Conservation (phyloP, 2,329 filamentous ascomycete genomes). For the Cryphonectria japonica region DNA sequence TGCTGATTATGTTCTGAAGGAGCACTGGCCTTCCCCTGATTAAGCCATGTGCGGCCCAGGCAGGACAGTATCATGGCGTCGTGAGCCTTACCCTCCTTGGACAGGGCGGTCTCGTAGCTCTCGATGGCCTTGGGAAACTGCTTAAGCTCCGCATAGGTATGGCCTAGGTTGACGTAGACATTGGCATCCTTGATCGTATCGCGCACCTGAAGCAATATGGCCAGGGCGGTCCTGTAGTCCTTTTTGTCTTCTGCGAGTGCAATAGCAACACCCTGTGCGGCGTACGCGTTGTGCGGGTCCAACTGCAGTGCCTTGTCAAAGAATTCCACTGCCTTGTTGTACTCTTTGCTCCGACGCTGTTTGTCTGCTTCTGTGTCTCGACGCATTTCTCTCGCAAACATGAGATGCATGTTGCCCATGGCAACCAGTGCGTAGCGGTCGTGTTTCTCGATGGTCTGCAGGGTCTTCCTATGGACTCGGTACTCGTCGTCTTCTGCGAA, state of each 20-base stretch:
- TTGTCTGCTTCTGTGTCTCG: conserved; percentile 87
- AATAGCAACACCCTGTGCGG: conserved; percentile 93
- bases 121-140: conserved; percentile 93
- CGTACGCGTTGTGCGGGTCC: conserved; percentile 95
- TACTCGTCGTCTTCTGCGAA: conserved; percentile 89
- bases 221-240: conserved; percentile 78
- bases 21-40: conserved; percentile 65
- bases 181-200: conserved; percentile 88
- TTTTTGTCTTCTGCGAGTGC: conserved; percentile 94
- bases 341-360: conserved; percentile 84
- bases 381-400: conserved; percentile 91
- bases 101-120: conserved; percentile 85
- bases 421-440: conserved; percentile 95
- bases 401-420: conserved; percentile 92
- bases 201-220: conserved; percentile 86
- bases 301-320: conserved; percentile 96
- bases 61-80: conserved; percentile 83
- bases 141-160: conserved; percentile 86
- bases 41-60: conserved; percentile 84
- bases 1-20: conserved; percentile 45
- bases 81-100: conserved; percentile 72
- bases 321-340: conserved; percentile 93
- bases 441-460: conserved; percentile 95
- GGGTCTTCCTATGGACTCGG: conserved; percentile 92
- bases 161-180: conserved; percentile 90